Conservation (phyloP, 257 asterid genomes). For the Solanum sejunctum region DNA sequence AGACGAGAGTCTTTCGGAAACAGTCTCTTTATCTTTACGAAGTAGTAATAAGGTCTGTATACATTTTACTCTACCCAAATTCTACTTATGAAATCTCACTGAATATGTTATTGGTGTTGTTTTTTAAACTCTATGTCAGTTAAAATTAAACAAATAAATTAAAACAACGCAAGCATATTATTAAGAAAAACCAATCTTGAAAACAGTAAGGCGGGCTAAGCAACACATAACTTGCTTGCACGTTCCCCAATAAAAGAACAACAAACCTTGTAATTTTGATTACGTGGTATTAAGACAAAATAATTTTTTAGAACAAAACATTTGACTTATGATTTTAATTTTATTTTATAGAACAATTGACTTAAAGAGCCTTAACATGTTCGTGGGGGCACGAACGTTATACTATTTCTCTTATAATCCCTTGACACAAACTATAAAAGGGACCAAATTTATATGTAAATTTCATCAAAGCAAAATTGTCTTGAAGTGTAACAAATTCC, state of each 20-base stretch:
- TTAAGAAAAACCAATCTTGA: neutral
- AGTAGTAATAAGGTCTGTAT: too few relatives aligned
- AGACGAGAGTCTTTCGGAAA: too few relatives aligned
- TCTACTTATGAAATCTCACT: too few relatives aligned
- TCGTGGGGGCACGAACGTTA: slow-evolving; percentile 26
- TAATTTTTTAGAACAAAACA: neutral
- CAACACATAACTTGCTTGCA: neutral
- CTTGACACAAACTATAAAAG: slow-evolving; percentile 18
- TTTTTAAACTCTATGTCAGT: rapidly evolving
- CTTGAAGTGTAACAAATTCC: neutral
- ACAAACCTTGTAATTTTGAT: neutral
- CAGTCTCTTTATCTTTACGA: too few relatives aligned
- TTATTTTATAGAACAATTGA: neutral
- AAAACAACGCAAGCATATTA: neutral
- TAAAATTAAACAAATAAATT: neutral
- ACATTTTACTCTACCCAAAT: too few relatives aligned
- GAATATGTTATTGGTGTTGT: neutral
- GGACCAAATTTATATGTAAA: slow-evolving; percentile 11
- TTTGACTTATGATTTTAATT: slow-evolving; percentile 1
- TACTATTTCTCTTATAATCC: neutral
- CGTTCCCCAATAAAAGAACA: neutral
- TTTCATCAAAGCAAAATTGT: neutral
- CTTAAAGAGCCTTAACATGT: neutral
- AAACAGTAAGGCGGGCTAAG: neutral
- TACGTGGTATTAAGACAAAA: neutral